Percentiles rank a stretch among this genome's conserved stretches.
These are phyloP conservation scores for Chlamydomonas sp. DNA, from an alignment of 139 green algal species.

Conservation along the genomic window DNA sequence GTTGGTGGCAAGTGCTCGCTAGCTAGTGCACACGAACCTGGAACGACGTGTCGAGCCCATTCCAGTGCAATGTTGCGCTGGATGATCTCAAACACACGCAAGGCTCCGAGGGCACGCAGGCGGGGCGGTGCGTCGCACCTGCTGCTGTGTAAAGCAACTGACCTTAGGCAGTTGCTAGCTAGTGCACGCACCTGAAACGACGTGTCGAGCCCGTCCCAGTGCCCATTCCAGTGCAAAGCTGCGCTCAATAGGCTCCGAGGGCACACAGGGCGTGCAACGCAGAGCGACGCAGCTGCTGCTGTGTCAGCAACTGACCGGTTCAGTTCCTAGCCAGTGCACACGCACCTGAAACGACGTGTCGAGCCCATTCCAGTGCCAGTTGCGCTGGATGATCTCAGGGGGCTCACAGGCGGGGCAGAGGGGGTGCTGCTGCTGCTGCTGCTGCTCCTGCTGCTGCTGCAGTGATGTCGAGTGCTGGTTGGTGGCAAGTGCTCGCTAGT, in stretches of 20 bases:
- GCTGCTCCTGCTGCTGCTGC: no score
- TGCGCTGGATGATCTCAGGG: constrained; percentile 78
- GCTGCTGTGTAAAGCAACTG: no score
- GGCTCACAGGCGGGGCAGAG: no score
- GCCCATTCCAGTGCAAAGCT: constrained; percentile 80
- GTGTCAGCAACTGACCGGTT: no score
- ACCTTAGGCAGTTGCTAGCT: no score
- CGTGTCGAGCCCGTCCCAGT: constrained; percentile 50
- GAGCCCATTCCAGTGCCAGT: constrained; percentile 68
- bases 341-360: constrained; percentile 45
- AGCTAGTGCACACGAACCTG: no score
- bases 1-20: no score
- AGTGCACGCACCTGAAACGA: constrained; percentile 45
- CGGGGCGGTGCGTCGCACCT: no score
- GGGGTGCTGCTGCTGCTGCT: no score
- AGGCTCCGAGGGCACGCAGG: constrained; percentile 17
- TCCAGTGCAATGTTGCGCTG: constrained; percentile 83
- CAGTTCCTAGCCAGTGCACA: no score
- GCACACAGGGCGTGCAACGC: background rate
- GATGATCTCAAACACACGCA: constrained; percentile 76
- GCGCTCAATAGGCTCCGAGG: constrained; percentile 65
- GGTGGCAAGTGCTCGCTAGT: no score
- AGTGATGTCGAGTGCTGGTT: no score
- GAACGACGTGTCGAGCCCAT: constrained; percentile 42
- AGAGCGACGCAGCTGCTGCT: background rate